Evolutionary conservation across 1,284 basidiomycete species (phyloP).

Genomic region (Fomes fomentarius): DNA sequence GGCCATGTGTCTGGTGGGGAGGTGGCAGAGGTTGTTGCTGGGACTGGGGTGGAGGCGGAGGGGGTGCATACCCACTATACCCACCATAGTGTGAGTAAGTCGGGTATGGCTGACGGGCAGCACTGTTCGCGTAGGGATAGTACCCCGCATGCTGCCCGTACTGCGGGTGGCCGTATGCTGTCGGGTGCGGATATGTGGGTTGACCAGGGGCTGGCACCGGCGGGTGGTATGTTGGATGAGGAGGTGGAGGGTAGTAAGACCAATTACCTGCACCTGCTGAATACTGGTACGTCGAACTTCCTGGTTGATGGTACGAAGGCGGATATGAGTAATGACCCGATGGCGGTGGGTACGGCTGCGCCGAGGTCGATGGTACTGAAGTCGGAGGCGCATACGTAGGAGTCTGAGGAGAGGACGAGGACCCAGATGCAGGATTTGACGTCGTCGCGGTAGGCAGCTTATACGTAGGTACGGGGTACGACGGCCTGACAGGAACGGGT

Average conservation of each 20-base stretch:
- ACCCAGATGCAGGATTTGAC: neutral
- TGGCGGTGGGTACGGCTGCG: slow-evolving; percentile 1
- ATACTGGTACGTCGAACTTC: slow-evolving; percentile 30
- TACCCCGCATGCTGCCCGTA: slow-evolving; percentile 2
- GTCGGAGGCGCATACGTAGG: slow-evolving; percentile 23
- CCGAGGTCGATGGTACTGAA: neutral
- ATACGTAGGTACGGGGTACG: slow-evolving; percentile 38
- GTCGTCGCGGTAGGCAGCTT: neutral
- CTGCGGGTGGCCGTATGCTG: neutral
- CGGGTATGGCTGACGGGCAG: slow-evolving; percentile 7
- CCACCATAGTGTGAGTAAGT: slow-evolving; percentile 17
- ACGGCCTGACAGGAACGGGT: slow-evolving; percentile 19
- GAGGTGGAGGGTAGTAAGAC: neutral
- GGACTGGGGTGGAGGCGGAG: slow-evolving; percentile 6
- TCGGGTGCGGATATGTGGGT: neutral
- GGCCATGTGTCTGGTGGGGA: neutral
- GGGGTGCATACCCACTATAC: slow-evolving; percentile 7
- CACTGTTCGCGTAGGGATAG: neutral
- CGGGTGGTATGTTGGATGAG: neutral
- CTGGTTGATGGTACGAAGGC: slow-evolving; percentile 3
- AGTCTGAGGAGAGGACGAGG: neutral
- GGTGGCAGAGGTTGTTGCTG: slow-evolving; percentile 3
- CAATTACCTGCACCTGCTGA: neutral
- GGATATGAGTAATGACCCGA: neutral
- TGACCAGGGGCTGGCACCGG: slow-evolving; percentile 1